Conservation (phyloP, 257 asterid genomes). For the Capsicum pubescens region DNA sequence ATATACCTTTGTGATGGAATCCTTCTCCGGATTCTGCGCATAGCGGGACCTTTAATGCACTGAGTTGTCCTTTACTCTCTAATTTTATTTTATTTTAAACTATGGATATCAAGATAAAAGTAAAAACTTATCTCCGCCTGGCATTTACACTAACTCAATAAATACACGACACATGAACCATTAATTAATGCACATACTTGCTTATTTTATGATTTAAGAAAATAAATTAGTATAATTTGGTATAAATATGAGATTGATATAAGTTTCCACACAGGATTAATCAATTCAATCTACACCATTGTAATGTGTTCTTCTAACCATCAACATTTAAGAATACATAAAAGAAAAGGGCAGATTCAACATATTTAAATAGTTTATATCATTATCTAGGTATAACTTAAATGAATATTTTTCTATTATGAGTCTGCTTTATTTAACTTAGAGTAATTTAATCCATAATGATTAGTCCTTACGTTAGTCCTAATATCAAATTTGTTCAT, state of each 20-base stretch:
- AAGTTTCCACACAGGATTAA: background rate
- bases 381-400: background rate
- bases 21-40: too few relatives aligned
- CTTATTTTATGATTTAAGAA: background rate
- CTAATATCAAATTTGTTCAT: background rate
- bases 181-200: background rate
- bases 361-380: background rate
- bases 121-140: background rate
- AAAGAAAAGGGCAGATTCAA: background rate
- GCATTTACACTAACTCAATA: background rate
- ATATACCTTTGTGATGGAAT: too few relatives aligned
- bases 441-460: background rate
- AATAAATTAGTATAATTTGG: background rate
- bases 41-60: too few relatives aligned
- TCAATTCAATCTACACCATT: background rate
- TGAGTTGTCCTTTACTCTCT: background rate
- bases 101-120: background rate
- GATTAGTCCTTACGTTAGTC: background rate
- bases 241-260: background rate
- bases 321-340: background rate
- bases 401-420: constrained; percentile 6
- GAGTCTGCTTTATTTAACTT: background rate
- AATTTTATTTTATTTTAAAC: background rate
- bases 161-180: background rate
- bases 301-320: background rate